These are phyloP conservation scores for Spinellus fusiger DNA, from an alignment of 192 early-diverging fungal genomes.

Conservation along the genomic window DNA sequence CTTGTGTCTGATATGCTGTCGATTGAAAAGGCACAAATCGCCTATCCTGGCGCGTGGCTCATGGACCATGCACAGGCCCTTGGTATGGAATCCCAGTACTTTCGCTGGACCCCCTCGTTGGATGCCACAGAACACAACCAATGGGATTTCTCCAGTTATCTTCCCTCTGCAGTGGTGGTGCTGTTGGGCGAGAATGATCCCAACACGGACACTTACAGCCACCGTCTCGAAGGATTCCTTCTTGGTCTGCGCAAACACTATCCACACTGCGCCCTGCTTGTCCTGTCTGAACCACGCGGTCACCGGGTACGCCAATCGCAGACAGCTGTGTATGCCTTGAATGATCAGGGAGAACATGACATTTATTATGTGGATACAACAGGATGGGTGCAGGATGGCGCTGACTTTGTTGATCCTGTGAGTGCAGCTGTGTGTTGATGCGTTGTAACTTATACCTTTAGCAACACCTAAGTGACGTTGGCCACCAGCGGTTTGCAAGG, in stretches of 20 bases:
- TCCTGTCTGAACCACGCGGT: conserved; percentile 21
- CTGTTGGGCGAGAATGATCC: conserved; percentile 18
- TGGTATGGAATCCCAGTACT: conserved; percentile 17
- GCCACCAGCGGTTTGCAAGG: conserved; percentile 13
- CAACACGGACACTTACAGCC: neutral
- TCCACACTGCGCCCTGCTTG: conserved; percentile 4
- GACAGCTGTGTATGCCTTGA: conserved; percentile 1
- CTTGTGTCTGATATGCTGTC: conserved; percentile 7
- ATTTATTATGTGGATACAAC: conserved; percentile 27
- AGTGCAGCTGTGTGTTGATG: neutral
- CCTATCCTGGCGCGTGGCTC: conserved; percentile 9
- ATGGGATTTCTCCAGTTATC: conserved; percentile 4
- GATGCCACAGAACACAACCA: neutral
- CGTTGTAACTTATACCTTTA: neutral
- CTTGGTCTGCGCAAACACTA: conserved; percentile 1
- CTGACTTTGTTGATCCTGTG: conserved; percentile 8
- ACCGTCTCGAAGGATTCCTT: neutral
- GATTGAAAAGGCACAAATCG: conserved; percentile 14
- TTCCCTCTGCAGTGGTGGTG: conserved; percentile 7
- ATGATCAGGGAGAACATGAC: conserved; percentile 4
- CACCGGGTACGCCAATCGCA: conserved; percentile 11
- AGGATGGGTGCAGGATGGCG: conserved; percentile 18
- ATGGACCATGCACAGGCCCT: conserved; percentile 1
- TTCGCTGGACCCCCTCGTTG: conserved; percentile 5
- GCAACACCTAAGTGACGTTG: conserved; percentile 20